Evolutionary conservation across 352 stramenopile species (phyloP).

Genomic region (Pythium aphanidermatum): DNA sequence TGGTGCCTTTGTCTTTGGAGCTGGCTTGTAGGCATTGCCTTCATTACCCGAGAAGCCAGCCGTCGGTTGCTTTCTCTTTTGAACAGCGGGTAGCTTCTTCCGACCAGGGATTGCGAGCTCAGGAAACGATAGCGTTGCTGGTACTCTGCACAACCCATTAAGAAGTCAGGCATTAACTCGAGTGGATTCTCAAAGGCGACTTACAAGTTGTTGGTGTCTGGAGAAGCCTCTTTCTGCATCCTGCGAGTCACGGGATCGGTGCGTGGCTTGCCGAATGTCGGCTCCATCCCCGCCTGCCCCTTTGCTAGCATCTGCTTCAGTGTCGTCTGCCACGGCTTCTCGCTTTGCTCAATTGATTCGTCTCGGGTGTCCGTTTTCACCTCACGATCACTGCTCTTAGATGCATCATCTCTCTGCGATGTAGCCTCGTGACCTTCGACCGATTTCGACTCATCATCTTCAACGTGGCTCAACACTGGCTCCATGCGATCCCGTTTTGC

Average conservation of each 20-base stretch:
- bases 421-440: background rate
- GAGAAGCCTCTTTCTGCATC: background rate
- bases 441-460: background rate
- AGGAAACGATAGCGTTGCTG: slow-evolving; percentile 35
- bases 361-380: too few species aligned
- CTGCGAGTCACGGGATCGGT: too few species aligned
- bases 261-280: background rate
- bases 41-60: slow-evolving; percentile 9
- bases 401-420: background rate
- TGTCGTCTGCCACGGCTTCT: slow-evolving; percentile 46
- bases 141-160: too few species aligned
- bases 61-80: slow-evolving; percentile 27
- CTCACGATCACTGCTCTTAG: too few species aligned
- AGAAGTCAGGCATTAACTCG: too few species aligned
- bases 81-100: slow-evolving; percentile 18
- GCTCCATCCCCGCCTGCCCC: slow-evolving; percentile 17
- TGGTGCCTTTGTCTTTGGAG: slow-evolving; percentile 1
- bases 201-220: slow-evolving; percentile 2
- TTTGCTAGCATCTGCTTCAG: slow-evolving; percentile 53
- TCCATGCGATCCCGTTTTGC: background rate
- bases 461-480: slow-evolving; percentile 1
- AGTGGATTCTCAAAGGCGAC: too few species aligned
- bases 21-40: background rate
- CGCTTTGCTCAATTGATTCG: slow-evolving; percentile 3
- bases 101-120: slow-evolving; percentile 48